Percentiles rank a stretch among this genome's conserved stretches.
These are phyloP conservation scores for Breynia disticha DNA, from an alignment of 441 rosid genomes.

Conservation along the genomic window DNA sequence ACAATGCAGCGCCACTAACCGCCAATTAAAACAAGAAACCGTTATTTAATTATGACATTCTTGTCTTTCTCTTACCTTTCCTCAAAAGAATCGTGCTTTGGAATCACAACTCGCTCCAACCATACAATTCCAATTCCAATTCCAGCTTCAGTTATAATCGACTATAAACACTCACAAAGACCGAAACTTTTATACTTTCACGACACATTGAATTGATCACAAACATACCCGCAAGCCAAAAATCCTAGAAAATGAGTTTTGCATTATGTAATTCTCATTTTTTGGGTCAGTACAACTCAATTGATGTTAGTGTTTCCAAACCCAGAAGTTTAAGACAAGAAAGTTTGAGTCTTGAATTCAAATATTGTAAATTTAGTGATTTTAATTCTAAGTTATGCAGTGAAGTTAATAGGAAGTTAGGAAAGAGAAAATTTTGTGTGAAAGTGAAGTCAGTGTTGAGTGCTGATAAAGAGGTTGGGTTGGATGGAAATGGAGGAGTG, in stretches of 20 bases:
- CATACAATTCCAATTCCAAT: background rate
- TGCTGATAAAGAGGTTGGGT: constrained; percentile 24
- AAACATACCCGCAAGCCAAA: no score
- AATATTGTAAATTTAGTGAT: constrained; percentile 1
- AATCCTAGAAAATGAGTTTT: constrained; percentile 3
- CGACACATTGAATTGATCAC: no score
- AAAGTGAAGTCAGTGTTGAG: constrained; percentile 33
- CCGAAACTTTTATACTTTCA: no score
- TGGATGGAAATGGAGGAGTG: constrained; percentile 22
- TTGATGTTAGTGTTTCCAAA: constrained; percentile 10
- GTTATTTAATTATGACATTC: no score
- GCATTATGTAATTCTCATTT: constrained; percentile 5
- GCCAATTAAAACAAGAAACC: no score
- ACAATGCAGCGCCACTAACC: background rate
- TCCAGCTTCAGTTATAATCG: background rate
- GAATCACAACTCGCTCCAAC: constrained; percentile 9
- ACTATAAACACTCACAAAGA: no score
- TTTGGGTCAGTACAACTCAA: constrained; percentile 3
- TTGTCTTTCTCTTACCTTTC: constrained; percentile 5
- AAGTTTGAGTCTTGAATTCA: constrained; percentile 4
- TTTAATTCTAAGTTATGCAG: constrained; percentile 15
- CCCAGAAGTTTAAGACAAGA: constrained; percentile 15
- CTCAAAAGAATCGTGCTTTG: constrained; percentile 15
- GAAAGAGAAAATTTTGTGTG: constrained; percentile 12
- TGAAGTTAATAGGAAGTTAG: constrained; percentile 9